These are phyloP conservation scores for Ambrosia artemisiifolia DNA, from an alignment of 129 eudicot genomes.

Conservation along the genomic window DNA sequence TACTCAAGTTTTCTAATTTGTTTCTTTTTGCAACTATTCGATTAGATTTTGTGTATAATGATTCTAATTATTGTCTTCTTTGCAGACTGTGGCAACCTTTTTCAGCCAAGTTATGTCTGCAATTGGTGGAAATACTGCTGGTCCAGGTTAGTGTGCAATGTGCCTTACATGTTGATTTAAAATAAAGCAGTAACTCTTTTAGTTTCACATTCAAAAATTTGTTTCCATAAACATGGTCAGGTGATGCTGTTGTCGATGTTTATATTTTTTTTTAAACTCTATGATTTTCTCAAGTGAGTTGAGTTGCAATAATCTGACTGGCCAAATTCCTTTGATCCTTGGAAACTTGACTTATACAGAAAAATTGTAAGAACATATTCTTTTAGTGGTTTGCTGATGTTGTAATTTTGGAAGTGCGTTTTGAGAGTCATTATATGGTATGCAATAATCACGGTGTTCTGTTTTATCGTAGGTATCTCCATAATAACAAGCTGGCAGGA, in stretches of 20 bases:
- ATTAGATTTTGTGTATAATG: too few species aligned
- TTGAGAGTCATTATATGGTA: not conserved
- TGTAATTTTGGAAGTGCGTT: not conserved
- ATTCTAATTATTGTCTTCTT: conserved; percentile 1
- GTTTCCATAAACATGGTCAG: conserved; percentile 28
- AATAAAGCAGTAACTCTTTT: not conserved
- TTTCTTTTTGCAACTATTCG: too few species aligned
- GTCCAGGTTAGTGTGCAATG: conserved; percentile 93
- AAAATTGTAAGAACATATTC: conserved; percentile 61
- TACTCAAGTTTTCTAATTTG: too few species aligned
- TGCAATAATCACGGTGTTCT: not conserved
- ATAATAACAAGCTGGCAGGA: conserved; percentile 80
- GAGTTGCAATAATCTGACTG: conserved; percentile 66
- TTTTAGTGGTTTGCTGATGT: not conserved
- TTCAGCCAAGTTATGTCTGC: conserved; percentile 97
- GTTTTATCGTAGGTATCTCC: conserved; percentile 69
- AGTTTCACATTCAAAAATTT: not conserved
- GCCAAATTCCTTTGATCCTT: conserved; percentile 75
- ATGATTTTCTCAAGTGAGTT: not conserved
- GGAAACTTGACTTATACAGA: conserved; percentile 88
- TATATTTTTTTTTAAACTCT: too few species aligned
- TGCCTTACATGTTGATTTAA: not conserved
- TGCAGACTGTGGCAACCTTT: conserved; percentile 90
- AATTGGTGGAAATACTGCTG: conserved; percentile 97
- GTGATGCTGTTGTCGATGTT: conserved; percentile 97